Evolutionary conservation across 2,329 filamentous ascomycete genomes (phyloP).

Genomic region (Akanthomyces uredinophilus): DNA sequence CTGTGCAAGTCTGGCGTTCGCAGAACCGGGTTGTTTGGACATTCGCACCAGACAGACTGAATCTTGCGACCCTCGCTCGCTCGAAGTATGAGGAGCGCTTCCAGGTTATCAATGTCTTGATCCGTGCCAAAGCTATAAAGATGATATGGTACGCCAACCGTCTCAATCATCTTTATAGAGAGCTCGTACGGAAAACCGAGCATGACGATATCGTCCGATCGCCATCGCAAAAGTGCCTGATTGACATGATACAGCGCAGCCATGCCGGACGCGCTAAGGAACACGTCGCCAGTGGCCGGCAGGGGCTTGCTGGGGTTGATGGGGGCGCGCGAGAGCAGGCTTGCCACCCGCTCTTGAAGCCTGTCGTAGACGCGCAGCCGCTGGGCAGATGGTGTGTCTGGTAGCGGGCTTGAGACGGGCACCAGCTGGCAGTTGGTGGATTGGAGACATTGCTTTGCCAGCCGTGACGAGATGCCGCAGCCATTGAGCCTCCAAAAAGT

Average conservation of each 20-base stretch:
- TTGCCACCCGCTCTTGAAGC: not conserved
- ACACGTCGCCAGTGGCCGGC: conserved; percentile 35
- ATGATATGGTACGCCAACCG: conserved; percentile 33
- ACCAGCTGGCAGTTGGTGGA: not conserved
- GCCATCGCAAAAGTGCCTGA: conserved; percentile 24
- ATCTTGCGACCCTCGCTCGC: conserved; percentile 30
- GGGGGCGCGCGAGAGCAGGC: not conserved
- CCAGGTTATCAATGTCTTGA: conserved; percentile 34
- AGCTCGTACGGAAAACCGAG: conserved; percentile 42
- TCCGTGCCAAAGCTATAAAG: conserved; percentile 37
- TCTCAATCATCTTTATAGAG: conserved; percentile 36
- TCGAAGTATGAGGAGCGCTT: conserved; percentile 32
- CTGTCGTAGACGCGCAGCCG: not conserved
- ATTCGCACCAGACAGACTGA: conserved; percentile 41
- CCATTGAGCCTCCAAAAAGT: not conserved
- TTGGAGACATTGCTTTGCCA: not conserved
- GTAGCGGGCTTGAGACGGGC: not conserved
- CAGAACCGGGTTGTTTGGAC: conserved; percentile 22
- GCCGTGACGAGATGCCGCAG: not conserved
- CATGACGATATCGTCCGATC: conserved; percentile 26
- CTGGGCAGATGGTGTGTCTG: not conserved
- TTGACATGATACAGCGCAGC: conserved; percentile 38
- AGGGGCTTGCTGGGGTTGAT: conserved; percentile 18
- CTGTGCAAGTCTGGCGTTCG: conserved; percentile 18
- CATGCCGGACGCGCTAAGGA: conserved; percentile 45